A percentile compares a stretch with the other conserved stretches of the same genome.
These are phyloP conservation scores for Ogataea chonburiensis DNA, from an alignment of 805 yeast species.

Conservation along the genomic window DNA sequence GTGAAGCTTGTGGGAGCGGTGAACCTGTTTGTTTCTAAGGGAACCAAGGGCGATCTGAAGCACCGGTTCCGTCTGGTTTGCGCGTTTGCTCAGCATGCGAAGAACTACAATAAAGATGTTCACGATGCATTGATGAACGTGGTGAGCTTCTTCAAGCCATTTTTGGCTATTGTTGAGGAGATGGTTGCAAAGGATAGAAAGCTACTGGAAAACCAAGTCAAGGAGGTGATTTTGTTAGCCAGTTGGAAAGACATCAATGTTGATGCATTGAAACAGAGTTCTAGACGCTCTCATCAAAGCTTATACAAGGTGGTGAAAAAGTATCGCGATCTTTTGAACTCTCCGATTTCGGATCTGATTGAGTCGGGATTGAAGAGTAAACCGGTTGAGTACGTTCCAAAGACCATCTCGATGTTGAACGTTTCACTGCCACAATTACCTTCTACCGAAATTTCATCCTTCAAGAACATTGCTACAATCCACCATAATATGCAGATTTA, in stretches of 20 bases:
- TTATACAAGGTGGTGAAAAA: conserved; percentile 82
- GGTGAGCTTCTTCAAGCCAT: conserved; percentile 65
- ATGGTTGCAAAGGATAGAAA: conserved; percentile 47
- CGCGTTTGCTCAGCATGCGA: conserved; percentile 62
- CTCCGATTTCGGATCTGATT: conserved; percentile 51
- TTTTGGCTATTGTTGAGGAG: conserved; percentile 47
- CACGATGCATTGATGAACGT: conserved; percentile 54
- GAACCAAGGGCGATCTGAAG: conserved; percentile 72
- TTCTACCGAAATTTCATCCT: conserved; percentile 40
- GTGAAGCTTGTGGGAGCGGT: conserved; percentile 54
- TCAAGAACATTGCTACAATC: conserved; percentile 52
- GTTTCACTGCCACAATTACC: conserved; percentile 6
- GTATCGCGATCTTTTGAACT: conserved; percentile 62
- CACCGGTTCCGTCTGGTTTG: conserved; percentile 57
- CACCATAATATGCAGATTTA: conserved; percentile 56
- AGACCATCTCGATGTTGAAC: not conserved
- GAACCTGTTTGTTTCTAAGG: conserved; percentile 70
- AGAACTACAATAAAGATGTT: conserved; percentile 28
- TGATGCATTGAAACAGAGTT: conserved; percentile 91
- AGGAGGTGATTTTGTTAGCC: conserved; percentile 83
- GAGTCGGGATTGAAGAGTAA: conserved; percentile 52
- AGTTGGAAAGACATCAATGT: conserved; percentile 97
- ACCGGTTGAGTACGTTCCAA: conserved; percentile 8
- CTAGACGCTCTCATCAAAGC: conserved; percentile 80
- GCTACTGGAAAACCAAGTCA: conserved; percentile 70